A percentile compares a stretch with the other conserved stretches of the same genome.
Evolutionary conservation across 768 basidiomycete species (phyloP).

Genomic region (Mycena alexandri): DNA sequence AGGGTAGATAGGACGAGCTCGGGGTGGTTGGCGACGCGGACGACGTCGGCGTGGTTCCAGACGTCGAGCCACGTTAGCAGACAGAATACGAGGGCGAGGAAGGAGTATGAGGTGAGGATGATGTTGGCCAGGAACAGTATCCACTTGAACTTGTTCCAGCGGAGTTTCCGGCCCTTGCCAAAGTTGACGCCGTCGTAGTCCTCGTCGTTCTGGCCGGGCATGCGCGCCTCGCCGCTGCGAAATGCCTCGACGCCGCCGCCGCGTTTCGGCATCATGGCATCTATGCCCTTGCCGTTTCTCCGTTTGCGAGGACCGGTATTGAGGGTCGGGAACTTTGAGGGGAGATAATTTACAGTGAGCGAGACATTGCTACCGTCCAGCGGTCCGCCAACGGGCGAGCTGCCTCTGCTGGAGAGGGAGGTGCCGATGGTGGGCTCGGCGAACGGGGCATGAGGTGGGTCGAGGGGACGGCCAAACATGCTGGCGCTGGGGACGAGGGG

Average conservation of each 20-base stretch:
- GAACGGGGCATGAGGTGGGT: constrained; percentile 53
- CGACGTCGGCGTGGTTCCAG: constrained; percentile 75
- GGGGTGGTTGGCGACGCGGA: constrained; percentile 75
- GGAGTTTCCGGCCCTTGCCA: constrained; percentile 59
- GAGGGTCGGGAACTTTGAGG: constrained; percentile 76
- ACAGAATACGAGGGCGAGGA: constrained; percentile 72
- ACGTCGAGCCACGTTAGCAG: constrained; percentile 86
- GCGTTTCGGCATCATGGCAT: constrained; percentile 62
- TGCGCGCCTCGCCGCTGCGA: constrained; percentile 63
- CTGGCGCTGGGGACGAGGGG: constrained; percentile 63
- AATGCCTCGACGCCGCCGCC: constrained; percentile 83
- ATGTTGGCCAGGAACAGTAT: constrained; percentile 75
- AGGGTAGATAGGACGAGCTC: constrained; percentile 81
- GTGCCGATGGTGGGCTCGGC: constrained; percentile 30
- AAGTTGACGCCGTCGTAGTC: constrained; percentile 65
- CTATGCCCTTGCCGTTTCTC: constrained; percentile 48
- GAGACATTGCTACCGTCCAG: constrained; percentile 44
- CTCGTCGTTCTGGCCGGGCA: constrained; percentile 64
- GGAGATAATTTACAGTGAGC: constrained; percentile 80
- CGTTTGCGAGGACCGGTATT: constrained; percentile 57
- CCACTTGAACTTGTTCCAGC: constrained; percentile 93
- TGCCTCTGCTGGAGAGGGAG: constrained; percentile 39
- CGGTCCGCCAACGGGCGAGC: constrained; percentile 35
- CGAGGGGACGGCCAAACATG: constrained; percentile 48
- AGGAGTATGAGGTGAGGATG: constrained; percentile 69